Percentiles rank a stretch among this genome's conserved stretches.
These are phyloP conservation scores for Penstemon barbatus DNA, from an alignment of 257 asterid genomes.

Conservation along the genomic window DNA sequence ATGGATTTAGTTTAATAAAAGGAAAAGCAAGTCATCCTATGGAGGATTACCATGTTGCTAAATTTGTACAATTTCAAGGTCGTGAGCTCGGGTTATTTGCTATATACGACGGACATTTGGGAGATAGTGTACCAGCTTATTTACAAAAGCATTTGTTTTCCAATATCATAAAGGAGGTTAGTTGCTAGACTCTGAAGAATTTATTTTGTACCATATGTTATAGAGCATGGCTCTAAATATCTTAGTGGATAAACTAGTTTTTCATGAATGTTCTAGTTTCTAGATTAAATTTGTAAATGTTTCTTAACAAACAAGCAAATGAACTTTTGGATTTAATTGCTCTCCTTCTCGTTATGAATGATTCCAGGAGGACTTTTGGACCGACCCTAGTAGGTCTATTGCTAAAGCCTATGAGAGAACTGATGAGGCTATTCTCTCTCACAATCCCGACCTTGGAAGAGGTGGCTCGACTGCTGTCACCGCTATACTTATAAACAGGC, in stretches of 20 bases:
- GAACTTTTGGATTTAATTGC: too few relatives aligned
- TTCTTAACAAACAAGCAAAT: too few relatives aligned
- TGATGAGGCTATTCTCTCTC: constrained; percentile 81
- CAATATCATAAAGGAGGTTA: constrained; percentile 86
- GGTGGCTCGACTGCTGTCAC: constrained; percentile 99
- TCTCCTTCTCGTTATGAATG: neutral
- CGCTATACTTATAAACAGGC: constrained; percentile 65
- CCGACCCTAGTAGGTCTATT: constrained; percentile 61
- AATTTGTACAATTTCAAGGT: constrained; percentile 58
- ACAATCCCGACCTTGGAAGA: constrained; percentile 78
- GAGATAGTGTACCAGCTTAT: constrained; percentile 88
- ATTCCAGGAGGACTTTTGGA: constrained; percentile 79
- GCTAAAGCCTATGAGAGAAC: constrained; percentile 81
- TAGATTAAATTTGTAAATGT: too few relatives aligned
- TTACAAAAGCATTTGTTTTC: constrained; percentile 81
- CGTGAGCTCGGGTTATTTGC: constrained; percentile 86
- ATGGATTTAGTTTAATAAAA: constrained; percentile 55
- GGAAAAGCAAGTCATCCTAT: constrained; percentile 76
- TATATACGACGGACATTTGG: constrained; percentile 85
- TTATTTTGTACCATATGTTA: too few relatives aligned
- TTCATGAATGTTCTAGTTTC: too few relatives aligned
- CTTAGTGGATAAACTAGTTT: too few relatives aligned
- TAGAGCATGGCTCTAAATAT: too few relatives aligned
- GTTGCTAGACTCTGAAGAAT: constrained; percentile 21
- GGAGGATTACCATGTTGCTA: constrained; percentile 90